Evolutionary conservation across 106 monocot species (phyloP).

Genomic region (Dendrobium officinale): DNA sequence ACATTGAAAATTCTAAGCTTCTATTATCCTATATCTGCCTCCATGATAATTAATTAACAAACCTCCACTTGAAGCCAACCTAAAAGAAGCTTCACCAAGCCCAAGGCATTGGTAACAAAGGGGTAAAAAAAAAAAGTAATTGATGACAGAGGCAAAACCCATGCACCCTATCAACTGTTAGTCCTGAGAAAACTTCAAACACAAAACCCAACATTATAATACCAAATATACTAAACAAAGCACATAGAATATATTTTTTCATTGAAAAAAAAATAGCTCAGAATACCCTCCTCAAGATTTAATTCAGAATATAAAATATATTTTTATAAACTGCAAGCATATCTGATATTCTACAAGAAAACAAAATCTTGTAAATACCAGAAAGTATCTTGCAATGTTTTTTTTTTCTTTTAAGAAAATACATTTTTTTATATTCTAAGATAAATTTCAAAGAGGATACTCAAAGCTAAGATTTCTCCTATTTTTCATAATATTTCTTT

Average conservation of each 20-base stretch:
- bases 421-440: background rate
- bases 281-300: too few relatives aligned
- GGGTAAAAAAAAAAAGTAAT: background rate
- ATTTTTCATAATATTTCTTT: background rate
- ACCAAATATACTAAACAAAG: background rate
- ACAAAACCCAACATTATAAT: background rate
- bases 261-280: too few relatives aligned
- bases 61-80: slow-evolving; percentile 20
- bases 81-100: slow-evolving; percentile 32
- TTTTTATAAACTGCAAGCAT: background rate
- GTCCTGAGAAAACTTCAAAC: slow-evolving; percentile 5
- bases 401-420: background rate
- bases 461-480: too few relatives aligned
- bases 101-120: background rate
- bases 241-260: background rate
- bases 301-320: background rate
- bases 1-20: background rate
- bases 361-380: background rate
- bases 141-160: background rate
- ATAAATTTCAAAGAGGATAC: background rate
- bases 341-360: background rate
- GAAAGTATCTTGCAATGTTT: background rate
- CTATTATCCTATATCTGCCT: background rate
- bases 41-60: background rate
- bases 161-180: background rate